Evolutionary conservation across 768 basidiomycete species (phyloP).

Genomic region (Mycena leptocephala): DNA sequence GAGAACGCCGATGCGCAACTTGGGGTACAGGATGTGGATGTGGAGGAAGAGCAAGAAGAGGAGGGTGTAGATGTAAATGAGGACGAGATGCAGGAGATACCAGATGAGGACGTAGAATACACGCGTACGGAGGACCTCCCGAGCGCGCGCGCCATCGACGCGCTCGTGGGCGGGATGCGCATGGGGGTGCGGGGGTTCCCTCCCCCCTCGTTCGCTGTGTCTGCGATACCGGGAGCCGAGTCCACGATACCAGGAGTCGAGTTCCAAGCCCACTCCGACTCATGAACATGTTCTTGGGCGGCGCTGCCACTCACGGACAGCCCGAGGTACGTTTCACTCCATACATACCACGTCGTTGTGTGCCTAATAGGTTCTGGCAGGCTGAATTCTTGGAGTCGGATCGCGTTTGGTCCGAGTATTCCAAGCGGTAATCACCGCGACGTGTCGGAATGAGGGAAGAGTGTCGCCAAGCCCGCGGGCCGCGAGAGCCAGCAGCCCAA

Average conservation of each 20-base stretch:
- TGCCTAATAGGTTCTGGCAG: not conserved
- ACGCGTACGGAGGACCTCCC: not conserved
- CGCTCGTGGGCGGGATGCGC: slow-evolving; percentile 4
- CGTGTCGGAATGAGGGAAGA: too few relatives aligned
- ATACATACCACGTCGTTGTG: not conserved
- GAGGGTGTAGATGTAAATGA: too few relatives aligned
- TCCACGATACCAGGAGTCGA: too few relatives aligned
- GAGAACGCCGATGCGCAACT: too few relatives aligned
- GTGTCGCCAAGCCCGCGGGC: too few relatives aligned
- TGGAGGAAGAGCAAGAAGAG: not conserved
- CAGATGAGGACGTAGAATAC: not conserved
- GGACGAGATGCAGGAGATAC: too few relatives aligned
- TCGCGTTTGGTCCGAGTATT: too few relatives aligned
- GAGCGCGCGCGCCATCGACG: slow-evolving; percentile 16
- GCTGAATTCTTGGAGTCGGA: not conserved
- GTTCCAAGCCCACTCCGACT: not conserved
- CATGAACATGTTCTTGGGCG: slow-evolving; percentile 27
- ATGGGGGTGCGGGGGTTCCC: not conserved
- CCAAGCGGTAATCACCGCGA: too few relatives aligned
- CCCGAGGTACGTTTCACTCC: not conserved
- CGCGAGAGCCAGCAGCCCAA: too few relatives aligned
- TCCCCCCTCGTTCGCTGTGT: too few relatives aligned
- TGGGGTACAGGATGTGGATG: too few relatives aligned
- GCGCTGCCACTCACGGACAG: not conserved
- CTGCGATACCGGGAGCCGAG: too few relatives aligned